These are phyloP conservation scores for Wickerhamiella infanticola DNA, from an alignment of 1,139 yeast species.

Conservation along the genomic window DNA sequence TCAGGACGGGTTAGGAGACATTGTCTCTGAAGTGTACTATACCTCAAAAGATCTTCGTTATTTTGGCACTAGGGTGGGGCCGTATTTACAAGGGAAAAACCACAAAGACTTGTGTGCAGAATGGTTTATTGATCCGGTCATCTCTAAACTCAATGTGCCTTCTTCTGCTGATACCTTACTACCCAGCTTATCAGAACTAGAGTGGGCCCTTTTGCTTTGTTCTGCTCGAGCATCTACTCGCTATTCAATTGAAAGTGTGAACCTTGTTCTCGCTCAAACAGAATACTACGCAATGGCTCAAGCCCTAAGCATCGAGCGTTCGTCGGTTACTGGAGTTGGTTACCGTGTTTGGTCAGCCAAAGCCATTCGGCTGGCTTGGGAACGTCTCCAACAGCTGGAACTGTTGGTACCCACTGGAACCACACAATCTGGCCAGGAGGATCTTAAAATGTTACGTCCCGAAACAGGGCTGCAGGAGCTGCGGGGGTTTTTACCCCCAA, in stretches of 20 bases:
- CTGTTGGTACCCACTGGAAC: conserved; percentile 16
- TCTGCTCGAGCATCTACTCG: conserved; percentile 58
- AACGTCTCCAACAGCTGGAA: conserved; percentile 20
- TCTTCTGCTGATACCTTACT: conserved; percentile 23
- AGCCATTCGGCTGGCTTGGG: conserved; percentile 26
- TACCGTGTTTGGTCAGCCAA: conserved; percentile 22
- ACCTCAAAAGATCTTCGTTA: conserved; percentile 45
- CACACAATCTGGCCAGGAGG: conserved; percentile 16
- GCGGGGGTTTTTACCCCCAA: conserved; percentile 19
- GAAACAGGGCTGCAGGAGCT: conserved; percentile 24
- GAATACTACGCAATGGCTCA: conserved; percentile 54
- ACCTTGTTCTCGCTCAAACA: conserved; percentile 61
- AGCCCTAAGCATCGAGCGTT: conserved; percentile 30
- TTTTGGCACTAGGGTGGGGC: conserved; percentile 36
- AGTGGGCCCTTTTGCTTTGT: conserved; percentile 50
- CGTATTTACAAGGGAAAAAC: conserved; percentile 22
- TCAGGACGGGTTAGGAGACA: neutral
- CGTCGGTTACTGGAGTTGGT: conserved; percentile 16
- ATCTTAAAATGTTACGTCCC: conserved; percentile 22
- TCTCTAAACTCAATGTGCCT: conserved; percentile 6
- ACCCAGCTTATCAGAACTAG: conserved; percentile 47
- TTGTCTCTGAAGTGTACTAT: conserved; percentile 20
- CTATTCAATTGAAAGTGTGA: conserved; percentile 36
- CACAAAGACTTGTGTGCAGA: neutral
- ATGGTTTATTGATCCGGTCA: neutral